Percentiles rank a stretch among this genome's conserved stretches.
phyloP scores from a whole-genome alignment of 768 basidiomycete species.

The Cantharellus cinnabarinus region DNA sequence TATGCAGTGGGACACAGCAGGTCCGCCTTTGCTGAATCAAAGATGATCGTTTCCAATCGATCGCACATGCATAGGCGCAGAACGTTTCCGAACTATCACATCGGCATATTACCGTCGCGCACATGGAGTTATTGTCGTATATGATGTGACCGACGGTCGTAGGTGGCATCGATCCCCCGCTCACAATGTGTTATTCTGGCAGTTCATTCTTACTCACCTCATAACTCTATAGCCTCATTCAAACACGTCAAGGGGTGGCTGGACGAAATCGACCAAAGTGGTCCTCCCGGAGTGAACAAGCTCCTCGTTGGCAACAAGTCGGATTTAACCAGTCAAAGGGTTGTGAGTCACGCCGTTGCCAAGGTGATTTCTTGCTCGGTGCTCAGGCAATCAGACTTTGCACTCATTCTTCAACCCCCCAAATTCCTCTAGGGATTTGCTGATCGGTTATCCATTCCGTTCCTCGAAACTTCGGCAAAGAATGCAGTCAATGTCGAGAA shows the following conservation, averaged over 20 bases:
- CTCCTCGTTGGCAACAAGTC: constrained; percentile 97
- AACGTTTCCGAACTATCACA: constrained; percentile 96
- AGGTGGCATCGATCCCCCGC: neutral
- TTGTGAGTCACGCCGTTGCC: constrained; percentile 72
- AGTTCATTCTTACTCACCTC: neutral
- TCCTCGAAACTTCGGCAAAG: constrained; percentile 99
- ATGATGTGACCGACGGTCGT: constrained; percentile 93
- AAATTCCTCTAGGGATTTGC: constrained; percentile 54
- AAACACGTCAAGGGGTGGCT: constrained; percentile 91
- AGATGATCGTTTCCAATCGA: neutral
- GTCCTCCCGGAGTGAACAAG: constrained; percentile 97
- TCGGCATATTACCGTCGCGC: constrained; percentile 99
- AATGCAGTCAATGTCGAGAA: constrained; percentile 97
- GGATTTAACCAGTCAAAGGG: constrained; percentile 91
- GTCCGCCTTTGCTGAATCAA: constrained; percentile 19
- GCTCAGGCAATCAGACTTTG: no score
- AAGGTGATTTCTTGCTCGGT: constrained; percentile 29
- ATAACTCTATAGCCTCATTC: constrained; percentile 49
- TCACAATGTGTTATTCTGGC: neutral
- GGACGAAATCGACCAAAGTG: constrained; percentile 85
- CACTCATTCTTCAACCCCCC: neutral
- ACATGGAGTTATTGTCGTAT: constrained; percentile 97
- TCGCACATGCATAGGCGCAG: constrained; percentile 42
- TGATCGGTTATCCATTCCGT: constrained; percentile 80
- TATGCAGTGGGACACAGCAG: constrained; percentile 90